Evolutionary conservation across 257 asterid genomes (phyloP), one percentile per base, ranked within the genome.

Genomic region (Gentiana dahurica): DNA sequence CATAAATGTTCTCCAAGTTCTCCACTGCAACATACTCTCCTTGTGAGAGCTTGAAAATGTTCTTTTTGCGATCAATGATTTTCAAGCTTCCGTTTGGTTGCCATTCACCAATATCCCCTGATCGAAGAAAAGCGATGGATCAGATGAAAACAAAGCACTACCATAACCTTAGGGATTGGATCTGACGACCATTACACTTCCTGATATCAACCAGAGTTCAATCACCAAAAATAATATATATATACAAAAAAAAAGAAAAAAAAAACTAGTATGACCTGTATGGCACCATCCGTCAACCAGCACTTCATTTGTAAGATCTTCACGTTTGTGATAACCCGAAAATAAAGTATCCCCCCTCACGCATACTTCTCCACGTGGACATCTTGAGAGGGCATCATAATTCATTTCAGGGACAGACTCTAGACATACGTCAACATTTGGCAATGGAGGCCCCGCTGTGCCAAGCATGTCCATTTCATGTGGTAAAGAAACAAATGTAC

Each of bases 21-120:
- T 91, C 98, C 43, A 91, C 98, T 2, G 98, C 98, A 58, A 91
- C 98, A 77, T 91, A 91, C 74, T 91, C 98, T 65, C 98, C 98
- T 72, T 91, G 98, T 15, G 98, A 85, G 60, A 91, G 94, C 74
- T 91, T 91, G 75, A 91, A 91, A 64, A 91, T 91, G 67, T 91
- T 91, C 79, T 91, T 91, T 82, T 87, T 91, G 33, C 98, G 89
- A 70, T 91, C 98, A 54, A 91, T 72, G 66, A 91, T 81, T 80
- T 85, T 87, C 85, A 91, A 71, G 76, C 90, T 77, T 56, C 98
- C 98, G 72, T 85, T 75, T 51, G 81, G 74, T 72, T 83, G 94
- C 98, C 98, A 91, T 68, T 87, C 88, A 39, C 97, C 98, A 73
- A 91, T 59, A 65, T 91, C 98, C 32, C 98, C 98, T 91, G 78